Percentiles rank a stretch among this genome's conserved stretches.
Conservation (phyloP, 768 basidiomycete genomes). For the Galerina marginata region DNA sequence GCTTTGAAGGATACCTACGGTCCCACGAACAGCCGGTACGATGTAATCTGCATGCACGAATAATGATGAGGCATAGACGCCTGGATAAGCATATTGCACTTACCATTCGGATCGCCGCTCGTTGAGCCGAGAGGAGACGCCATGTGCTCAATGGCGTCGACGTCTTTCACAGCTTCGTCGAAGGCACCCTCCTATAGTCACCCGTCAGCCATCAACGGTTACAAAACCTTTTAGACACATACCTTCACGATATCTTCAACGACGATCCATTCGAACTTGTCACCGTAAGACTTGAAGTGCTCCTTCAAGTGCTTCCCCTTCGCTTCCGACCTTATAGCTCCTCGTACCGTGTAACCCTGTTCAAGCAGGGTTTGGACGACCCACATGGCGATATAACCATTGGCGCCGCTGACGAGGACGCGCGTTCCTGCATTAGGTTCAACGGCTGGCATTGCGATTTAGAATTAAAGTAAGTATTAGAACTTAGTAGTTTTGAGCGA, state of each 20-base stretch:
- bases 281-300: conserved; percentile 60
- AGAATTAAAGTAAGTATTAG: background rate
- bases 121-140: conserved; percentile 63
- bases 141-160: conserved; percentile 73
- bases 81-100: background rate
- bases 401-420: conserved; percentile 62
- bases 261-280: conserved; percentile 64
- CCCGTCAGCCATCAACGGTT: background rate
- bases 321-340: conserved; percentile 64
- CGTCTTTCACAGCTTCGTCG: conserved; percentile 76
- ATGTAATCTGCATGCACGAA: conserved; percentile 54
- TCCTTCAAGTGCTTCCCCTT: conserved; percentile 65
- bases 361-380: conserved; percentile 60
- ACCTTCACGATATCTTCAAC: conserved; percentile 66
- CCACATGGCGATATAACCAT: conserved; percentile 66
- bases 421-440: background rate
- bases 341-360: conserved; percentile 65
- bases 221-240: background rate
- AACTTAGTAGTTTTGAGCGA: background rate
- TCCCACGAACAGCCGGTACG: conserved; percentile 73
- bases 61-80: background rate
- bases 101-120: conserved; percentile 45
- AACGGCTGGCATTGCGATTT: background rate
- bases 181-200: conserved; percentile 62
- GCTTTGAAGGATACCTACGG: conserved; percentile 62